phyloP scores from a whole-genome alignment of 441 rosid genomes.

The Aleurites moluccanus region DNA sequence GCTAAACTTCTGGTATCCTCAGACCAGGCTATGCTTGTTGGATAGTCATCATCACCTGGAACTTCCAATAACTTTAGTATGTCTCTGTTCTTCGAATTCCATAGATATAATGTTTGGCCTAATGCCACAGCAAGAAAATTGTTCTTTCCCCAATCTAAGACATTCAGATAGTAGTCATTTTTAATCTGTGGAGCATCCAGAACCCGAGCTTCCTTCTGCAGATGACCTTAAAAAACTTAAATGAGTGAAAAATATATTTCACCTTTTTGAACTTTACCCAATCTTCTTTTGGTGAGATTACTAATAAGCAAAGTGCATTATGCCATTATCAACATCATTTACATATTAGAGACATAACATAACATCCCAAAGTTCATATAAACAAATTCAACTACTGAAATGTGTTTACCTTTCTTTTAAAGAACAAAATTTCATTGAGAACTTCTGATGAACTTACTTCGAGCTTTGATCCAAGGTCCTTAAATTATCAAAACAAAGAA shows the following conservation, averaged over 20 bases:
- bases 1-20: constrained; percentile 39
- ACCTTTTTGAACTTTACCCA: neutral
- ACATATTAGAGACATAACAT: neutral
- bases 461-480: neutral
- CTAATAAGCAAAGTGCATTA: neutral
- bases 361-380: neutral
- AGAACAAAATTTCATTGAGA: neutral
- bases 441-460: neutral
- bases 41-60: constrained; percentile 29
- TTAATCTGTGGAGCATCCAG: constrained; percentile 50
- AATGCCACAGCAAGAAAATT: constrained; percentile 47
- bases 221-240: constrained; percentile 12
- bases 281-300: too few species aligned
- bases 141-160: constrained; percentile 54
- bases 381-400: neutral
- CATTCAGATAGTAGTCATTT: constrained; percentile 44
- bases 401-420: neutral
- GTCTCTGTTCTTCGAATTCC: constrained; percentile 34
- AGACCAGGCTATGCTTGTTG: constrained; percentile 51
- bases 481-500: neutral
- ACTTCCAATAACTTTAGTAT: constrained; percentile 25
- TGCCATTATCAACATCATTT: neutral
- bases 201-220: constrained; percentile 41
- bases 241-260: neutral
- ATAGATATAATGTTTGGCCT: constrained; percentile 36